Base-by-base conservation (phyloP, 768 basidiomycete genomes). In the Termitomyces sp. region DNA sequence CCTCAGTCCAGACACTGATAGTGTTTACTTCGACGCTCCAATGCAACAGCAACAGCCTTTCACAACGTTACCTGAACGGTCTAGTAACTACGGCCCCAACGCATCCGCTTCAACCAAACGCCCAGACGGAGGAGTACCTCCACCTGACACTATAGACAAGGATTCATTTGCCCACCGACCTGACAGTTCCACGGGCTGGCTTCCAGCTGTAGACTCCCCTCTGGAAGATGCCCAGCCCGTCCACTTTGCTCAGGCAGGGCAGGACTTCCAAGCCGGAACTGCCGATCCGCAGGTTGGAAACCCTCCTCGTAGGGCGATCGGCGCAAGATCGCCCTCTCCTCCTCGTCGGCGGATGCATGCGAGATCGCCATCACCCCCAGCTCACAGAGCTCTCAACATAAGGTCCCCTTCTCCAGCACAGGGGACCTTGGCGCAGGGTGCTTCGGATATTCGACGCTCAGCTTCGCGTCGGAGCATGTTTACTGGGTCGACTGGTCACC, bases 11-110 rank as follows among this genome's bases (percentile, higher is more conserved):
- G 50, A 69, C 53, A 77, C 75, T 63, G 69, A 67, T 46, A 64
- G 68, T 46, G 43, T 61, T 12, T 80, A 79, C 63, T 78, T 77
- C 59, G 79, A 80, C 76, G 77, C 74, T 10, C 71, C 69, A 24
- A 60, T 66, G 55, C 70, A 52, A 5, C 55, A 51, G 26, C 55
- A 34, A 14, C 34, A 45, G 30, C n/a, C 26, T n/a, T 57, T 35
- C 52, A 38, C 26, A 12, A 50, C 57, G 50, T 41, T 42, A 22
- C 34, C 54, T 12, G 44, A 47, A 22, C 41, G 46, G 3, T 40
- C 51, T 19, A 11, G 28, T 1, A 34, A 40, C 37, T 28, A 35
- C 44, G 30, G 3, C 24, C 41, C 51, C n/a, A 50, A 15, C 26
- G 3, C 26, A 11, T 7, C 28, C 12, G 15, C 35, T 22, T 30